Evolutionary conservation across 2,329 filamentous ascomycete genomes (phyloP), one percentile per base, ranked within the genome.

Genomic region (Aspergillus carbonarius): DNA sequence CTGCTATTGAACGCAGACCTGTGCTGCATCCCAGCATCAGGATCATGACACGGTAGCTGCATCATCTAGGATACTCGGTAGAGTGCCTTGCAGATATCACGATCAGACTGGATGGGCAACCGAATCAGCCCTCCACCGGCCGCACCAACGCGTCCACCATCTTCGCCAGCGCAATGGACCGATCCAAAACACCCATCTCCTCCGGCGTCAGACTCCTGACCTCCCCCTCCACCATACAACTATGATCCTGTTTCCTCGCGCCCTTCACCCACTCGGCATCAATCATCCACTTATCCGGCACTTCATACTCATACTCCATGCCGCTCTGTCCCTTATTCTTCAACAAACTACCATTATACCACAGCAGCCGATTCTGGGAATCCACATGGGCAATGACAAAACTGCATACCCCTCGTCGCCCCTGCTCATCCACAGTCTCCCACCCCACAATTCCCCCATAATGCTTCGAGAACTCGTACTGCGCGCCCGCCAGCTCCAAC

Each of bases 381-480:
- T 60, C 55, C 4, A 58, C 59, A 53, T 60, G 59, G 0, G 55
- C 59, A 7, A 60, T 58, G 2, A 58, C 59, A 37, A 58, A 60
- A 6, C 59, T 58, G 18, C 59, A 60, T 3, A 60, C 59, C 9
- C 39, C 51, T 6, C 17, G 4, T 5, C 37, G 7, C 10, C 18
- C 30, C 23, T 27, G 7, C 9, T 27, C 48, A 25, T 48, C 50
- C n/a, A 49, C 35, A 3, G 48, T 13, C 12, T 23, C 23, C 59
- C 55, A 58, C 5, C 58, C 59, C 7, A 60, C 51, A n/a, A 60
- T 53, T 0, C 59, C 55, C 1, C 59, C 59, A 4, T 60, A 60
- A 35, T 60, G 59, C 3, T 25, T 34, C 1, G 55, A 58, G 8
- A 58, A 58, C 47, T 55, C 59, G 18, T 58, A 60, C 2, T 49